phyloP scores from a whole-genome alignment of 169 alveolate genomes.

The Cryptosporidium canis region DNA sequence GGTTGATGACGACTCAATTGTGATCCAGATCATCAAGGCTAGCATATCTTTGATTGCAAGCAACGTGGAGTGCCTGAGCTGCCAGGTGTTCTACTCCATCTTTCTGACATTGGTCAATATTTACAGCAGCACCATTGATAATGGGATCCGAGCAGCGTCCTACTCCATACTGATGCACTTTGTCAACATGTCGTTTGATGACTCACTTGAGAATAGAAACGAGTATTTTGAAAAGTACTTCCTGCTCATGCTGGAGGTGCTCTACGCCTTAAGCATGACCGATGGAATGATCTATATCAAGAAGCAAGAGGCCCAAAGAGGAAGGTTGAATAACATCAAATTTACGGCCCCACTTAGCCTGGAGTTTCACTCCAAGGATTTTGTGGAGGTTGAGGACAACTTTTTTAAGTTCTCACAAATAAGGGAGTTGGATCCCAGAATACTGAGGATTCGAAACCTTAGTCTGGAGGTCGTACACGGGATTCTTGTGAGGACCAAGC shows the following conservation, averaged over 20 bases:
- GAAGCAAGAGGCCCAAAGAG: not conserved
- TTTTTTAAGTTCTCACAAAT: constrained; percentile 19
- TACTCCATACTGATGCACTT: constrained; percentile 16
- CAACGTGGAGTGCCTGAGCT: constrained; percentile 3
- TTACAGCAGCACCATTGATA: constrained; percentile 37
- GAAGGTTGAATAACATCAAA: not conserved
- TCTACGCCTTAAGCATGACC: constrained; percentile 36
- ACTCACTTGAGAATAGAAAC: not conserved
- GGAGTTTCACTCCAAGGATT: constrained; percentile 7
- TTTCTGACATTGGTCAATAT: constrained; percentile 20
- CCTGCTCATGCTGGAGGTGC: not conserved
- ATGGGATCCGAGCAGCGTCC: constrained; percentile 29
- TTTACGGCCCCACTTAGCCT: constrained; percentile 13
- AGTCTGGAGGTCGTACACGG: not conserved
- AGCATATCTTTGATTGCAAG: not conserved
- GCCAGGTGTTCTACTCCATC: constrained; percentile 11
- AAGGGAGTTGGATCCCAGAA: constrained; percentile 27
- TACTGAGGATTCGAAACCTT: constrained; percentile 1
- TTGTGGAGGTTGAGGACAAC: constrained; percentile 37
- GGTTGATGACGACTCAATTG: constrained; percentile 10
- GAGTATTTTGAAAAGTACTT: constrained; percentile 38
- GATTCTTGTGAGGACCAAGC: not conserved
- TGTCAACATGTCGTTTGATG: constrained; percentile 15
- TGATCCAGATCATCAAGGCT: constrained; percentile 2
- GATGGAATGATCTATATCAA: constrained; percentile 6